These are phyloP conservation scores for Simplicillium sp. DNA, from an alignment of 2,329 filamentous ascomycete species.

Conservation along the genomic window DNA sequence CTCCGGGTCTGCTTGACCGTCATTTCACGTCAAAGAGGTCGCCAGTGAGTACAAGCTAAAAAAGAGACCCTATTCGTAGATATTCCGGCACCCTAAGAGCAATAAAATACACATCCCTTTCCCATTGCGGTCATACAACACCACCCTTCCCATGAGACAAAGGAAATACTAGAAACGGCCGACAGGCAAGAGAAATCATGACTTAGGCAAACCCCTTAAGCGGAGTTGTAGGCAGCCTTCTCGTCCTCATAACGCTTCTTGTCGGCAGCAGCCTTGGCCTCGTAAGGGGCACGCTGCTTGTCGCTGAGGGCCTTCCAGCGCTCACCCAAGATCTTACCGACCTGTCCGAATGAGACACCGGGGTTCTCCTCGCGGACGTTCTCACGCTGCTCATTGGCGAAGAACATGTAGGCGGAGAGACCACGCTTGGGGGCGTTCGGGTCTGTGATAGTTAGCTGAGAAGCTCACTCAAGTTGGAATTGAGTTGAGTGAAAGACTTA, in stretches of 20 bases:
- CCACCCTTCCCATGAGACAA: not conserved
- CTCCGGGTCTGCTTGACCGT: no score
- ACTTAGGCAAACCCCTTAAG: slow-evolving; percentile 40
- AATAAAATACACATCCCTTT: not conserved
- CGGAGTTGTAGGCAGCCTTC: slow-evolving; percentile 75
- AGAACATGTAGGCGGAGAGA: slow-evolving; percentile 99
- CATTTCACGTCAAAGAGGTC: no score
- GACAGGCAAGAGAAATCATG: not conserved
- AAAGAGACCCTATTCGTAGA: not conserved
- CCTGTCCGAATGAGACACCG: slow-evolving; percentile 95
- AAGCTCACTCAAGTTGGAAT: not conserved
- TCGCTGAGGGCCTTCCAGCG: slow-evolving; percentile 96
- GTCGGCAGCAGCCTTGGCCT: slow-evolving; percentile 91
- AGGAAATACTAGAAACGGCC: not conserved
- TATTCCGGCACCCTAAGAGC: not conserved
- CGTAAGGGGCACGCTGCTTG: slow-evolving; percentile 87
- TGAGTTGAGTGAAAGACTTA: slow-evolving; percentile 22
- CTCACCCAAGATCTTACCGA: slow-evolving; percentile 96
- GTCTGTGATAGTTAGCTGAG: slow-evolving; percentile 42
- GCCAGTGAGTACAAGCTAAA: no score
- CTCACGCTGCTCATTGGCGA: slow-evolving; percentile 98
- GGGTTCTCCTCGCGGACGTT: slow-evolving; percentile 98
- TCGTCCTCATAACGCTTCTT: slow-evolving; percentile 99
- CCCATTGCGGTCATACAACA: not conserved
- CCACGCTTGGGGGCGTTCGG: slow-evolving; percentile 98